Evolutionary conservation across 1,284 basidiomycete genomes (phyloP), one percentile per base, ranked within the genome.

Genomic region (Austroboletus niveus): DNA sequence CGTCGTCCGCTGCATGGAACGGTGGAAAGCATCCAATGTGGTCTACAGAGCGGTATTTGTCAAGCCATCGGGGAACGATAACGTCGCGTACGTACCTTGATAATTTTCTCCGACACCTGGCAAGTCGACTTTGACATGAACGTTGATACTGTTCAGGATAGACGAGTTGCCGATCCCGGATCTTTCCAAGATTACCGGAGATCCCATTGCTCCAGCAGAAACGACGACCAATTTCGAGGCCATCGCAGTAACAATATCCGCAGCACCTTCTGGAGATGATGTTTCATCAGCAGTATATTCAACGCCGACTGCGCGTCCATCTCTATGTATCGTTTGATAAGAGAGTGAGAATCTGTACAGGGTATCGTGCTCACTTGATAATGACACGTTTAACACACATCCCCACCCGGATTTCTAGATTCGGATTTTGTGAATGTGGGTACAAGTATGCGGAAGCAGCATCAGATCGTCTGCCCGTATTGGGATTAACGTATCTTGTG

Each of bases 51-150:
- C 15, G 20, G 22, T 12, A 2, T 24, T 27, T 27, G 17, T 14
- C 20, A 11, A 22, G 17, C 8, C 20, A 27, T 8, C 10, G 11
- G 29, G 11, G 32, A 39, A 2, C 8, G 32, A 8, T 12, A 27
- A 46, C 17, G 4, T 46, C 3, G 20, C 20, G 15, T 15, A 30
- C 32, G 22, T 10, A 52, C 80, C 80, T 65, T 77, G 73, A 51
- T 76, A 78, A 32, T 75, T 69, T 55, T 80, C 75, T 7, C 82
- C 81, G 0, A 84, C 81, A 2, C 80, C 80, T 6, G 76, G 75
- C 11, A 82, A 66, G 39, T 81, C 73, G 20, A 80, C 75, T 10
- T 75, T 31, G 39, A 66, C 63, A 10, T 62, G 43, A 27, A 84
- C 66, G 15, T 72, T 72, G 39, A 68, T 61, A 45, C 72, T 68